Conservation (phyloP, 2,329 filamentous ascomycete species). For the Polytolypa hystricis region DNA sequence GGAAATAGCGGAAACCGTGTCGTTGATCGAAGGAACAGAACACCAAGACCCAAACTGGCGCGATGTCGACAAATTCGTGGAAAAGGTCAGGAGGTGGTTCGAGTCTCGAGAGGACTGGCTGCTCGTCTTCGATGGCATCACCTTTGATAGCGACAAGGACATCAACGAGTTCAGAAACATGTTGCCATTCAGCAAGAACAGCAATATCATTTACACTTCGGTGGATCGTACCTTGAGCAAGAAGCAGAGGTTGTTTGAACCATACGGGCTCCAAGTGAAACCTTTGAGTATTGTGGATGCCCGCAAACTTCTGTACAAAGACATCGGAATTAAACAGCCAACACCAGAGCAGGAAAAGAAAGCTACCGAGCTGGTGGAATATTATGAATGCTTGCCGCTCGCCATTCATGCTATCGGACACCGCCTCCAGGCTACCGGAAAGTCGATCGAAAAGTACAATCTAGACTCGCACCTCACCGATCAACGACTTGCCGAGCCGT, state of each 20-base stretch:
- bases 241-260: conserved; percentile 49
- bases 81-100: conserved; percentile 51
- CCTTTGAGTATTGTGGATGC: conserved; percentile 47
- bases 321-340: conserved; percentile 49
- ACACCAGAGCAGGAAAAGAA: conserved; percentile 44
- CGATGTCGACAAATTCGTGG: conserved; percentile 41
- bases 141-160: conserved; percentile 46
- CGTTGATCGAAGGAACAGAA: conserved; percentile 35
- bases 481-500: conserved; percentile 42
- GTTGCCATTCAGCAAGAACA: conserved; percentile 53
- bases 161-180: conserved; percentile 43
- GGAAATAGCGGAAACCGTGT: conserved; percentile 52
- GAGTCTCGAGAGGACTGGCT: conserved; percentile 53
- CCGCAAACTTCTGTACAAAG: conserved; percentile 49
- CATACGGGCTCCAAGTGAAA: conserved; percentile 47
- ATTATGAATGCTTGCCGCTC: conserved; percentile 54
- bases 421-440: conserved; percentile 49
- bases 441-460: conserved; percentile 49
- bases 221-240: conserved; percentile 48
- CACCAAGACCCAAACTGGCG: conserved; percentile 27
- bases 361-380: conserved; percentile 50
- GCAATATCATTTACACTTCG: conserved; percentile 58
- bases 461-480: conserved; percentile 47
- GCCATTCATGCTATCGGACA: conserved; percentile 58
- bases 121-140: conserved; percentile 55